phyloP scores from a whole-genome alignment of 2,329 filamentous ascomycete species.

The Diaporthe destruens region DNA sequence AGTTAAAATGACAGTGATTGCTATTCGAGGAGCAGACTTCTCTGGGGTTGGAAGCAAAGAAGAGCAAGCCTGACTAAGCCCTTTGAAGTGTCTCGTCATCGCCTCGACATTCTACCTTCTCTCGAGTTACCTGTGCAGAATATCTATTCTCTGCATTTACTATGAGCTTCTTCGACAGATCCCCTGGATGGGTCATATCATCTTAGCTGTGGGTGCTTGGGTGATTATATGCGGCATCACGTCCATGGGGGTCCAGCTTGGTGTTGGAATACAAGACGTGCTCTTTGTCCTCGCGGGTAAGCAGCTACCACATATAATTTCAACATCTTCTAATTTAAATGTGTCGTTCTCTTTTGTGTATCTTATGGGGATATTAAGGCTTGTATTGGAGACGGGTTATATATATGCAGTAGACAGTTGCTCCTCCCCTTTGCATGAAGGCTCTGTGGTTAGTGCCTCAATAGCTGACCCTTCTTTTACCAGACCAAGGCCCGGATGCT shows the following conservation, averaged over 20 bases:
- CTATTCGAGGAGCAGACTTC: no score
- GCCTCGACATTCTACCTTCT: conserved; percentile 35
- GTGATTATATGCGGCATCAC: conserved; percentile 25
- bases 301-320: no score
- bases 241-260: conserved; percentile 33
- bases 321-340: no score
- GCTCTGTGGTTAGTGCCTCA: no score
- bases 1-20: neutral
- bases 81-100: conserved; percentile 27
- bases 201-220: conserved; percentile 29
- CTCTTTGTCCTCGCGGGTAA: conserved; percentile 13
- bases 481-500: conserved; percentile 20
- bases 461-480: no score
- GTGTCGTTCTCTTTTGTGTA: no score
- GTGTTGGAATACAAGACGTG: conserved; percentile 34
- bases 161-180: conserved; percentile 32
- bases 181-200: conserved; percentile 23
- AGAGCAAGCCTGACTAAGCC: neutral
- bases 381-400: no score
- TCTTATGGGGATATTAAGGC: no score
- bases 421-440: no score
- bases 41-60: no score
- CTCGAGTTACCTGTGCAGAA: conserved; percentile 32
- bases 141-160: conserved; percentile 35
- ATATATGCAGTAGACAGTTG: no score